phyloP scores from a whole-genome alignment of 768 basidiomycete species.

The Lentinula raphanica region DNA sequence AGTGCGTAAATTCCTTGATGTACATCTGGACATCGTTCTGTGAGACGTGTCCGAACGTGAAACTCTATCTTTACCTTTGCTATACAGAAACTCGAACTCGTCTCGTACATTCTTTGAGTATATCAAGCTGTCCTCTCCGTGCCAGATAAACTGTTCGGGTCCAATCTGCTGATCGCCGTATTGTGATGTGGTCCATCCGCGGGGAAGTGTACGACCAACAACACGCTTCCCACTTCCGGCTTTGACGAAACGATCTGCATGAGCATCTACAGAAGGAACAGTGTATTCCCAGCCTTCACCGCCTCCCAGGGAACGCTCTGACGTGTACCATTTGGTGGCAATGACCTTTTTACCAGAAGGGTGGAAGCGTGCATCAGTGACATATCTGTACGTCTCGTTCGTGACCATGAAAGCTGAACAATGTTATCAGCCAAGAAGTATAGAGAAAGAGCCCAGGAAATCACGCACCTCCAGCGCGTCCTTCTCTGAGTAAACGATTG shows the following conservation, averaged over 20 bases:
- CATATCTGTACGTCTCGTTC: slow-evolving; percentile 71
- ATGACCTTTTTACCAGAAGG: slow-evolving; percentile 56
- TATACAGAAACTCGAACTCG: slow-evolving; percentile 46
- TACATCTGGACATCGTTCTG: slow-evolving; percentile 40
- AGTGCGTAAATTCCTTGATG: slow-evolving; percentile 70
- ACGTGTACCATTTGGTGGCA: slow-evolving; percentile 79
- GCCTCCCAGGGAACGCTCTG: slow-evolving; percentile 56
- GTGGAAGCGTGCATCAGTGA: slow-evolving; percentile 68
- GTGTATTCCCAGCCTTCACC: slow-evolving; percentile 71
- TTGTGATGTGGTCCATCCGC: slow-evolving; percentile 53
- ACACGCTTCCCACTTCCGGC: slow-evolving; percentile 48
- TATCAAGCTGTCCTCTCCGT: slow-evolving; percentile 50
- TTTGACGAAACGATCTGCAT: slow-evolving; percentile 25
- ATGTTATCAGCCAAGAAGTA: slow-evolving; percentile 15
- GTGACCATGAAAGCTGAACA: slow-evolving; percentile 35
- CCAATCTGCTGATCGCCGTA: slow-evolving; percentile 72
- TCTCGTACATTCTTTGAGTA: slow-evolving; percentile 64
- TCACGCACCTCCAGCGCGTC: slow-evolving; percentile 27
- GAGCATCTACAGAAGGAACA: slow-evolving; percentile 37
- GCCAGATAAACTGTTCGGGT: slow-evolving; percentile 67
- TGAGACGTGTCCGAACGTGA: neutral
- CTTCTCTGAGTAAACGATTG: slow-evolving; percentile 35
- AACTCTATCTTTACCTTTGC: slow-evolving; percentile 47
- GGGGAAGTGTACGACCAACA: slow-evolving; percentile 51
- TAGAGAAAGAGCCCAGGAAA: neutral